A percentile compares a stretch with the other conserved stretches of the same genome.
These are phyloP conservation scores for Globisporangium parvum DNA, from an alignment of 352 stramenopile genomes.

Conservation along the genomic window DNA sequence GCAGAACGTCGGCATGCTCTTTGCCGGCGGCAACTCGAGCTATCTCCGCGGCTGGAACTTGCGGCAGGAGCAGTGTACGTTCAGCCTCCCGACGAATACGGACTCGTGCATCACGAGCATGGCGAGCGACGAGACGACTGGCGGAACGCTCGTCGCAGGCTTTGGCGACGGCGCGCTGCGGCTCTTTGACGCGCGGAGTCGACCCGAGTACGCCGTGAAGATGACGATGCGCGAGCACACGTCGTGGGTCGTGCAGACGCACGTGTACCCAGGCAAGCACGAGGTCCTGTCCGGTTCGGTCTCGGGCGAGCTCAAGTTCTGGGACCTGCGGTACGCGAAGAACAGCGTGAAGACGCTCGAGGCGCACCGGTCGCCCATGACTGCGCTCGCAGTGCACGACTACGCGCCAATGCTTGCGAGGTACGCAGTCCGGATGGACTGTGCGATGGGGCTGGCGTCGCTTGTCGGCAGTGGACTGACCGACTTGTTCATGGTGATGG, in stretches of 20 bases:
- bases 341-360: slow-evolving; percentile 85
- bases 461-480: background rate
- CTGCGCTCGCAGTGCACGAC: slow-evolving; percentile 93
- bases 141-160: slow-evolving; percentile 86
- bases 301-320: slow-evolving; percentile 95
- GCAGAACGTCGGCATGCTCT: slow-evolving; percentile 85
- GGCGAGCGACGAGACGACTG: slow-evolving; percentile 64
- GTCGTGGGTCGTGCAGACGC: slow-evolving; percentile 94
- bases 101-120: slow-evolving; percentile 91
- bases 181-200: slow-evolving; percentile 92
- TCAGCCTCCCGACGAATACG: slow-evolving; percentile 79
- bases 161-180: slow-evolving; percentile 92
- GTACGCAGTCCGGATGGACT: too few species aligned
- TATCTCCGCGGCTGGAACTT: slow-evolving; percentile 95
- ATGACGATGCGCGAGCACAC: slow-evolving; percentile 87
- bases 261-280: slow-evolving; percentile 68
- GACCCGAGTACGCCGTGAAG: slow-evolving; percentile 60
- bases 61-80: slow-evolving; percentile 82
- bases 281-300: slow-evolving; percentile 94
- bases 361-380: slow-evolving; percentile 93
- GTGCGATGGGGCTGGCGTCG: too few species aligned
- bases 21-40: slow-evolving; percentile 91
- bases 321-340: slow-evolving; percentile 91
- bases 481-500: background rate
- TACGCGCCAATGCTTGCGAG: slow-evolving; percentile 94